These are phyloP conservation scores for Yamadazyma buinensis DNA, from an alignment of 1,139 yeast genomes.

Conservation along the genomic window DNA sequence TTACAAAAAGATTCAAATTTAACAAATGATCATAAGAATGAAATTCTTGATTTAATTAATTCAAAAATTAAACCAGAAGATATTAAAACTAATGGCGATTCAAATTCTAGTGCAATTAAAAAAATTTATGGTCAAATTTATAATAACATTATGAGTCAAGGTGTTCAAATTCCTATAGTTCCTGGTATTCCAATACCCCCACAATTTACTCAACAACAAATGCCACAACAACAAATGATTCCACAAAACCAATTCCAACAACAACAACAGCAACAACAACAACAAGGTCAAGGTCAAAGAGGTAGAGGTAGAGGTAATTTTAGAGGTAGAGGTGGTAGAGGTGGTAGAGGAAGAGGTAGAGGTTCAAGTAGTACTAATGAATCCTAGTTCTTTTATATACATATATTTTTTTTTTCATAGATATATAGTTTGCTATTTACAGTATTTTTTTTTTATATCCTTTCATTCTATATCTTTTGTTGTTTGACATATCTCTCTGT, in stretches of 20 bases:
- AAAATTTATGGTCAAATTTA: conserved; percentile 49
- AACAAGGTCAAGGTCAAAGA: conserved; percentile 13
- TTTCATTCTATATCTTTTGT: not conserved
- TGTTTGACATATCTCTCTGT: not conserved
- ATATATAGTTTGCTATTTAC: conserved; percentile 1
- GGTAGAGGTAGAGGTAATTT: conserved; percentile 26
- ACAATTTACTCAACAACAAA: conserved; percentile 22
- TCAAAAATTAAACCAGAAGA: conserved; percentile 13
- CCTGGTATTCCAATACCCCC: conserved; percentile 33
- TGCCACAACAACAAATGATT: not conserved
- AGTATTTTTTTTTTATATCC: not conserved
- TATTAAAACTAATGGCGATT: conserved; percentile 16
- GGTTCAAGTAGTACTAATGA: conserved; percentile 11
- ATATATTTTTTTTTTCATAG: conserved; percentile 2
- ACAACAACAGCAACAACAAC: not conserved
- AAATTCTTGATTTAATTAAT: conserved; percentile 25
- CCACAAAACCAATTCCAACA: conserved; percentile 1
- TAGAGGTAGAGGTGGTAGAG: conserved; percentile 17
- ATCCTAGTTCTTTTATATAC: not conserved
- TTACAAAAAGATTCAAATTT: conserved; percentile 11
- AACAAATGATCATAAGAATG: conserved; percentile 20
- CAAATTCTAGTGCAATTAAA: conserved; percentile 38
- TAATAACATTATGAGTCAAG: conserved; percentile 41
- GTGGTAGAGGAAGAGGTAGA: conserved; percentile 28
- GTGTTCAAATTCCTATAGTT: conserved; percentile 20